Conservation (phyloP, 2,329 filamentous ascomycete species). For the Aaosphaeria arxii region DNA sequence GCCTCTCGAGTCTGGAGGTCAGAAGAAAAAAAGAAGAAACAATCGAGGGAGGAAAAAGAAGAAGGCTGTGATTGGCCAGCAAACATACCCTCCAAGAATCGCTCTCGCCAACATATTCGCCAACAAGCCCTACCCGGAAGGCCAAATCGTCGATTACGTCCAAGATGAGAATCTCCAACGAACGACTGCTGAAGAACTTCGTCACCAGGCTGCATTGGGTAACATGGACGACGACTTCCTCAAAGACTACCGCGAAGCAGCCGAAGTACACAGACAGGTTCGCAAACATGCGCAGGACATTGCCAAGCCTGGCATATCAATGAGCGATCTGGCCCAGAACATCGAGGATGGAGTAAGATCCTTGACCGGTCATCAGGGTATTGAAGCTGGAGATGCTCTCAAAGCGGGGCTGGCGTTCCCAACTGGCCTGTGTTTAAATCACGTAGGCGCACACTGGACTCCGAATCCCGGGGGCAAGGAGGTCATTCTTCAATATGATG, state of each 20-base stretch:
- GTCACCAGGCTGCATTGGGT: conserved; percentile 61
- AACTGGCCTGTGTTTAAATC: conserved; percentile 76
- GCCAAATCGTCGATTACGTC: conserved; percentile 70
- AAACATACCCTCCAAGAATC: conserved; percentile 72
- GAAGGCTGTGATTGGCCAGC: conserved; percentile 53
- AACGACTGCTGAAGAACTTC: conserved; percentile 78
- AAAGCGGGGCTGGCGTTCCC: conserved; percentile 83
- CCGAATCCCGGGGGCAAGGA: conserved; percentile 86
- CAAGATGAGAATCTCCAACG: conserved; percentile 70
- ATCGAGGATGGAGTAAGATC: conserved; percentile 79
- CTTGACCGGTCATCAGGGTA: conserved; percentile 69
- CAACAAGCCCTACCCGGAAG: conserved; percentile 66
- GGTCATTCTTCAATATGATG: conserved; percentile 64
- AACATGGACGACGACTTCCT: conserved; percentile 75
- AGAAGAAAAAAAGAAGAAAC: conserved; percentile 67
- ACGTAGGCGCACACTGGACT: conserved; percentile 80
- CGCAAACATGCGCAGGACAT: conserved; percentile 74
- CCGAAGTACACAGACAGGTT: conserved; percentile 84
- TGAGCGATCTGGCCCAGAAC: conserved; percentile 76
- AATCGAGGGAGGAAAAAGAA: conserved; percentile 69
- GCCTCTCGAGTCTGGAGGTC: neutral
- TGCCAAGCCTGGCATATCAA: conserved; percentile 72
- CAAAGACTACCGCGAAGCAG: conserved; percentile 75
- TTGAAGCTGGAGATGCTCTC: conserved; percentile 73
- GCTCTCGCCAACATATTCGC: conserved; percentile 69